A percentile compares a stretch with the other conserved stretches of the same genome.
phyloP scores from a whole-genome alignment of 371 early-diverging fungal genomes.

The Actinomucor elegans region DNA sequence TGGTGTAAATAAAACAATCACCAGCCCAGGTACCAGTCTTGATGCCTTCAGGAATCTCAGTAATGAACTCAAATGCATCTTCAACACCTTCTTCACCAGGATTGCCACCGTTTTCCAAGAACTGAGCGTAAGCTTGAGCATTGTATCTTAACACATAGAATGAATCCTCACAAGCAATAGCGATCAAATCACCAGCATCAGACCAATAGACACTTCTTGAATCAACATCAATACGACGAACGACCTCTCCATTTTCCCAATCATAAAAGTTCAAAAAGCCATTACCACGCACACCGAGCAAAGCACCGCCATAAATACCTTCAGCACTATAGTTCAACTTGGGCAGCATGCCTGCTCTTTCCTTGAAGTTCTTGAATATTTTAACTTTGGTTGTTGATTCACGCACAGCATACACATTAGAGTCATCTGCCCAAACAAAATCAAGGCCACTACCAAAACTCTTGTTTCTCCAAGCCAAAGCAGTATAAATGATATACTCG shows the following conservation, averaged over 20 bases:
- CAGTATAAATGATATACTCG: slow-evolving; percentile 98
- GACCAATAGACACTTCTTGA: slow-evolving; percentile 91
- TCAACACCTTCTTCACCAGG: slow-evolving; percentile 94
- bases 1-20: slow-evolving; percentile 97
- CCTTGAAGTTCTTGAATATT: slow-evolving; percentile 93
- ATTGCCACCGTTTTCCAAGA: slow-evolving; percentile 71
- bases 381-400: slow-evolving; percentile 85
- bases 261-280: slow-evolving; percentile 93
- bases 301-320: slow-evolving; percentile 91
- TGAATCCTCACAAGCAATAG: slow-evolving; percentile 89
- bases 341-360: slow-evolving; percentile 66
- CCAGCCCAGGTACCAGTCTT: slow-evolving; percentile 96
- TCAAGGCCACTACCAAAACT: slow-evolving; percentile 93
- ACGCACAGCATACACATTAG: slow-evolving; percentile 94
- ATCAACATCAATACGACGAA: slow-evolving; percentile 93
- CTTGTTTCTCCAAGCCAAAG: slow-evolving; percentile 99
- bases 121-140: slow-evolving; percentile 78
- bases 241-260: slow-evolving; percentile 91
- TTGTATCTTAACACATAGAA: slow-evolving; percentile 93
- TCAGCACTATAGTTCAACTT: slow-evolving; percentile 82
- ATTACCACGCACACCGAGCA: slow-evolving; percentile 86
- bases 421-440: slow-evolving; percentile 96
- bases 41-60: slow-evolving; percentile 88
- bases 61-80: slow-evolving; percentile 93
- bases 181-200: slow-evolving; percentile 88